Evolutionary conservation across 2,329 filamentous ascomycete genomes (phyloP), one percentile per base, ranked within the genome.

Genomic region (Berkeleyomyces basicola): DNA sequence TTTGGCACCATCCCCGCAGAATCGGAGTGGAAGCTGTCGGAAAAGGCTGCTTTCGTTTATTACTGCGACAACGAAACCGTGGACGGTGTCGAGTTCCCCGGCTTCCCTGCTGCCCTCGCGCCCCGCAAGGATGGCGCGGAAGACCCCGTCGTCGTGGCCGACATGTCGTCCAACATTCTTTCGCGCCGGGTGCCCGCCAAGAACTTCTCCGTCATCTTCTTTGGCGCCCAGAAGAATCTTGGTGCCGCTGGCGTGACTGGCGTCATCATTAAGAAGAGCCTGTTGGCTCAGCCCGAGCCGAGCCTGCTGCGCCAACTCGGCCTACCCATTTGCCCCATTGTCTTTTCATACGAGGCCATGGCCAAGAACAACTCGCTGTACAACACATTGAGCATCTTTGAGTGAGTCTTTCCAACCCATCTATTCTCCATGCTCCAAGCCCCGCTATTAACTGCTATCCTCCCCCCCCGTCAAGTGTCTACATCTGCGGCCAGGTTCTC

Each of bases 111-210:
- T 66, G 72, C 73, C 6, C 78, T 95, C 33, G 80, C 82, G 58
- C 74, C 80, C 9, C 73, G 73, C 5, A 73, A 77, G 1, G 80
- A 84, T 59, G 83, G 84, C 7, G 80, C 85, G 59, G 14, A 51
- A 33, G 82, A 83, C 40, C 84, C 85, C 0, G 81, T 95, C 64
- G 86, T 97, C 4, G 86, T 96, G 4, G 90, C 88, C 23, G 92
- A 97, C 73, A 95, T 97, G 88, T 87, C 82, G 57, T 96, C 89
- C 64, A 97, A 96, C 73, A 96, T 97, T 71, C 83, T 97, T 60
- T 90, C 88, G 57, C 79, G 90, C 51, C 81, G 79, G 66, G 81
- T 96, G 33, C 85, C 91, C 42, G 81, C 95, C 58, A 78, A 77
- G 67, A 91, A 93, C 70, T 95, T 86, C 74, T 86, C 85, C 0